phyloP scores from a whole-genome alignment of 164 flowering plant genomes.

The Buxus sempervirens region DNA sequence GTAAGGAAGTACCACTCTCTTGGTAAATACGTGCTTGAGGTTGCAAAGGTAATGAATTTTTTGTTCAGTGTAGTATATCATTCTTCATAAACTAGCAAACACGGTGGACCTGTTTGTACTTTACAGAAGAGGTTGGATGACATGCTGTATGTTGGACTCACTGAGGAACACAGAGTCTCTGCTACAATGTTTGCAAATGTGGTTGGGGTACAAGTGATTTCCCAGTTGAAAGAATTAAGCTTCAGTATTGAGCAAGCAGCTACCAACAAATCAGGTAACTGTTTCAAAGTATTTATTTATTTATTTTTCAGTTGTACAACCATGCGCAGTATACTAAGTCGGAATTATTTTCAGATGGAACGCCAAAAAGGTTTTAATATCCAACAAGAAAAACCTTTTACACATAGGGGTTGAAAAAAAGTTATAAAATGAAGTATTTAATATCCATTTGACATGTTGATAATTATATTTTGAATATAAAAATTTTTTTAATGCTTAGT shows the following conservation, averaged over 20 bases:
- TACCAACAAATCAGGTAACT: constrained; percentile 44
- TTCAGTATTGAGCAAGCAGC: constrained; percentile 21
- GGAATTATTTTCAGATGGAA: neutral
- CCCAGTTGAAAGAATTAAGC: constrained; percentile 49
- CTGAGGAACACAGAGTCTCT: constrained; percentile 88
- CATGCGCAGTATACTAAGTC: neutral
- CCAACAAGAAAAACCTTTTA: too few relatives aligned
- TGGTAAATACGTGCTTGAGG: constrained; percentile 78
- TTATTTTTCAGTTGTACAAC: neutral
- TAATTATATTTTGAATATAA: too few relatives aligned
- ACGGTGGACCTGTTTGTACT: constrained; percentile 37
- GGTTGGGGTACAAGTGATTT: constrained; percentile 88
- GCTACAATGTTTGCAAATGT: constrained; percentile 82
- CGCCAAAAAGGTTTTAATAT: too few relatives aligned
- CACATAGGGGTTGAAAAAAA: too few relatives aligned
- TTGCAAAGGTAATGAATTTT: constrained; percentile 70
- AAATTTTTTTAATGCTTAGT: too few relatives aligned
- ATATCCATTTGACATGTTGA: too few relatives aligned
- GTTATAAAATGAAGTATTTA: too few relatives aligned
- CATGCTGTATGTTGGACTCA: constrained; percentile 94
- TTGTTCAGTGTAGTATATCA: neutral
- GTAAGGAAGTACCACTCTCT: constrained; percentile 59
- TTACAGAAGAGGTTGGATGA: constrained; percentile 89
- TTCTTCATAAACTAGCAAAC: constrained; percentile 17
- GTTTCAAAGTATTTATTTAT: neutral